Conservation (phyloP, 441 rosid genomes). For the Pelargonium fulgidum region DNA sequence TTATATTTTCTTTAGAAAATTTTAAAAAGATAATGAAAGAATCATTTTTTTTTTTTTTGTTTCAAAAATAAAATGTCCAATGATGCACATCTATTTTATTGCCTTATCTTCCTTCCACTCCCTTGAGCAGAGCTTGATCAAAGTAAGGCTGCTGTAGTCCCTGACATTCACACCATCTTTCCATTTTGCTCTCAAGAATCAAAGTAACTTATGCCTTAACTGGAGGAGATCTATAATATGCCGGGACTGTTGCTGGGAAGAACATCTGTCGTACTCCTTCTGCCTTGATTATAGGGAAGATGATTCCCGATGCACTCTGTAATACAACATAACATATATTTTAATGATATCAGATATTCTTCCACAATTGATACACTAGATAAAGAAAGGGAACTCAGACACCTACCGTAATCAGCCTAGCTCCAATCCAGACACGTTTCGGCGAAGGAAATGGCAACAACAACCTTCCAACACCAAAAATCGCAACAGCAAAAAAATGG, state of each 20-base stretch:
- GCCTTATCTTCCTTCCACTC: not conserved
- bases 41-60: not conserved
- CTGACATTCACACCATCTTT: not conserved
- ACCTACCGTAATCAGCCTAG: slow-evolving; percentile 55
- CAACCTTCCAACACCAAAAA: slow-evolving; percentile 68
- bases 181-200: not conserved
- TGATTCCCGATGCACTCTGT: slow-evolving; percentile 1
- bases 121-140: not conserved
- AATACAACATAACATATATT: not conserved
- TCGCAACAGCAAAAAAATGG: slow-evolving; percentile 81
- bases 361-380: not conserved
- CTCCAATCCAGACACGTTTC: slow-evolving; percentile 71
- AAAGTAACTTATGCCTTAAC: not conserved
- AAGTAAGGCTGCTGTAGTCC: not conserved
- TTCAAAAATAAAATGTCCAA: not conserved
- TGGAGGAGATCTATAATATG: not conserved
- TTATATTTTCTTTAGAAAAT: not conserved
- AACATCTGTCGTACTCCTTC: slow-evolving; percentile 2
- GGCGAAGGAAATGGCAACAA: slow-evolving; percentile 79
- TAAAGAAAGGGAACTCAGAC: not conserved
- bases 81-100: not conserved
- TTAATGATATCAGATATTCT: not conserved
- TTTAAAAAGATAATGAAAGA: not conserved
- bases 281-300: slow-evolving; percentile 3
- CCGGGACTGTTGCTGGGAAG: not conserved